A percentile compares a stretch with the other conserved stretches of the same genome.
Conservation (phyloP, 2,329 filamentous ascomycete species). For the Xylaria sp. region DNA sequence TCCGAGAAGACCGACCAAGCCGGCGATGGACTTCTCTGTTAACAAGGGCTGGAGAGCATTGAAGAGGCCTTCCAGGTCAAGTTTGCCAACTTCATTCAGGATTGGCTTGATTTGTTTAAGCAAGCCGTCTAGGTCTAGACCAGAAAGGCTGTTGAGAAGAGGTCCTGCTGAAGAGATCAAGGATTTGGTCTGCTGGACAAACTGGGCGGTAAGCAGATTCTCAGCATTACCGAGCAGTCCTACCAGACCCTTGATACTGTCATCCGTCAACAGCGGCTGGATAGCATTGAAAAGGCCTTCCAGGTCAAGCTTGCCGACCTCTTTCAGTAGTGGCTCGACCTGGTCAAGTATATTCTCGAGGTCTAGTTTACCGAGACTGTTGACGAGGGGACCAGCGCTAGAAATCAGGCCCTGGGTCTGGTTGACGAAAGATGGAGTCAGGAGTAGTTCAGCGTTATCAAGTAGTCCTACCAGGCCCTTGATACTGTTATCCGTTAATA, state of each 20-base stretch:
- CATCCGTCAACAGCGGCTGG: not conserved
- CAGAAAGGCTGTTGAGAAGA: constrained; percentile 42
- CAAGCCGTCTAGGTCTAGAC: constrained; percentile 49
- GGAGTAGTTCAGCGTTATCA: constrained; percentile 48
- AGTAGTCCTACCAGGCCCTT: constrained; percentile 50
- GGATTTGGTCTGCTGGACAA: constrained; percentile 46
- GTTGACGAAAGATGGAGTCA: constrained; percentile 46
- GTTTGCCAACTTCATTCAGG: constrained; percentile 49
- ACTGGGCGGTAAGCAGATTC: constrained; percentile 45
- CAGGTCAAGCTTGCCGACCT: not conserved
- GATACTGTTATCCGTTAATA: constrained; percentile 51
- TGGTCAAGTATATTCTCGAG: not conserved
- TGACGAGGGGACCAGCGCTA: not conserved
- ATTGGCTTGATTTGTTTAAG: constrained; percentile 51
- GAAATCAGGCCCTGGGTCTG: constrained; percentile 41
- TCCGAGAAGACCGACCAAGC: constrained; percentile 46
- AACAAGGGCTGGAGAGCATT: constrained; percentile 52
- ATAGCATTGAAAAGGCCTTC: not conserved
- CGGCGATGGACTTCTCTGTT: constrained; percentile 47
- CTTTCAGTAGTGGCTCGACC: not conserved
- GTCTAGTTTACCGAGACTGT: not conserved
- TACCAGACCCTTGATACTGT: no score
- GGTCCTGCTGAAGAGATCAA: constrained; percentile 45
- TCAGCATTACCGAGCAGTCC: constrained; percentile 33
- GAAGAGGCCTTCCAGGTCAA: constrained; percentile 51